Conservation (phyloP, 108 stramenopile genomes). For the Conticribra weissflogii region DNA sequence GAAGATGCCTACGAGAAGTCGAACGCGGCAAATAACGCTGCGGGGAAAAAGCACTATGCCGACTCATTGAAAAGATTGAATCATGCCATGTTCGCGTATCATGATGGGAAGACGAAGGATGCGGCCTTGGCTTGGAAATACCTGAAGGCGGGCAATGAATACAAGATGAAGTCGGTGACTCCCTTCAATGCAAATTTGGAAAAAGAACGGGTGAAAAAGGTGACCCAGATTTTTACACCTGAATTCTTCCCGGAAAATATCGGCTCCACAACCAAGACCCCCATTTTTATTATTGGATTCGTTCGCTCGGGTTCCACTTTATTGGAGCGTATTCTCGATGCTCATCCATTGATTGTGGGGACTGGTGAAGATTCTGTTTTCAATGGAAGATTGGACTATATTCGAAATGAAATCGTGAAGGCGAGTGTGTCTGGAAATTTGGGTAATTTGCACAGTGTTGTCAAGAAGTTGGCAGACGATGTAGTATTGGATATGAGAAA, state of each 20-base stretch:
- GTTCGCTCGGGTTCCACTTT: constrained; percentile 86
- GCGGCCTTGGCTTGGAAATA: constrained; percentile 68
- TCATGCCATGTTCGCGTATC: constrained; percentile 77
- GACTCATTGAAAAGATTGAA: constrained; percentile 70
- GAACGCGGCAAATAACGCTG: constrained; percentile 14
- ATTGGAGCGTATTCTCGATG: constrained; percentile 83
- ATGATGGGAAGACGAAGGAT: constrained; percentile 80
- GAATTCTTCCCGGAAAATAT: constrained; percentile 73
- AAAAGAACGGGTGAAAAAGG: constrained; percentile 51
- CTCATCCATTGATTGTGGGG: constrained; percentile 84
- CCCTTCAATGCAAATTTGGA: constrained; percentile 62
- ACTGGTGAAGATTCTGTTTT: constrained; percentile 91
- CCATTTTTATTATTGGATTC: constrained; percentile 91
- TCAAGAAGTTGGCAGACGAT: constrained; percentile 61
- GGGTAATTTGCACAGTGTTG: constrained; percentile 37
- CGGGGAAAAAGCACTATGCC: constrained; percentile 32
- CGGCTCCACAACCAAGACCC: constrained; percentile 60
- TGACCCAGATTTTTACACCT: constrained; percentile 65
- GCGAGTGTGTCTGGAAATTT: constrained; percentile 54
- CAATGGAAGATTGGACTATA: constrained; percentile 71
- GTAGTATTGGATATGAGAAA: constrained; percentile 69
- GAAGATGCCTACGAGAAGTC: constrained; percentile 23
- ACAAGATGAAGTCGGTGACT: constrained; percentile 69
- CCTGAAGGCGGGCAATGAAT: constrained; percentile 55
- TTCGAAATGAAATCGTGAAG: constrained; percentile 75